Conservation (phyloP, 257 asterid genomes). For the Lycium barbarum region DNA sequence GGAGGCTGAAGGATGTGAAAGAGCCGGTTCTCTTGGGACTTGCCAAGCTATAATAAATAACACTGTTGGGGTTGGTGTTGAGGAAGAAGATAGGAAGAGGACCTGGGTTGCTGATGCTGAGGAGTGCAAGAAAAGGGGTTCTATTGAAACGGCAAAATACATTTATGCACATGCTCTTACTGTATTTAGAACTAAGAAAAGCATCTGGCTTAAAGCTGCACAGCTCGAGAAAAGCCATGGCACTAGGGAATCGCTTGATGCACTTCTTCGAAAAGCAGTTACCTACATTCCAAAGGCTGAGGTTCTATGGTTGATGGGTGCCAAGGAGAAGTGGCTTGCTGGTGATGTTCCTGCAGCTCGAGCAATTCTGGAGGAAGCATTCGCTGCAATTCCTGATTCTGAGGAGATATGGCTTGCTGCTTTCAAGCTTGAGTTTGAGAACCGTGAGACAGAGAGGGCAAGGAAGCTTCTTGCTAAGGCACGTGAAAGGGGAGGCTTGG, state of each 20-base stretch:
- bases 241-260: slow-evolving; percentile 83
- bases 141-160: slow-evolving; percentile 90
- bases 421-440: slow-evolving; percentile 97
- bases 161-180: slow-evolving; percentile 85
- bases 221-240: slow-evolving; percentile 97
- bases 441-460: slow-evolving; percentile 91
- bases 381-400: slow-evolving; percentile 94
- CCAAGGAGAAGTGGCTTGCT: slow-evolving; percentile 99
- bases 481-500: slow-evolving; percentile 87
- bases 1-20: slow-evolving; percentile 94
- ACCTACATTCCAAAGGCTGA: slow-evolving; percentile 90
- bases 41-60: slow-evolving; percentile 84
- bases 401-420: slow-evolving; percentile 99
- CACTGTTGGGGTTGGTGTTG: slow-evolving; percentile 87
- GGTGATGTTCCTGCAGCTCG: slow-evolving; percentile 96
- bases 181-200: slow-evolving; percentile 81
- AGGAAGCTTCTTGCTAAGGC: slow-evolving; percentile 90
- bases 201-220: slow-evolving; percentile 99
- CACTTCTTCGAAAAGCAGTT: slow-evolving; percentile 82
- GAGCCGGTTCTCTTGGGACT: slow-evolving; percentile 86
- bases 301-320: slow-evolving; percentile 95
- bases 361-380: slow-evolving; percentile 92
- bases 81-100: slow-evolving; percentile 93
- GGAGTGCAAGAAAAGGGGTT: slow-evolving; percentile 92
- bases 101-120: slow-evolving; percentile 99